phyloP scores from a whole-genome alignment of 495 filamentous ascomycete genomes.

The Choiromyces venosus region DNA sequence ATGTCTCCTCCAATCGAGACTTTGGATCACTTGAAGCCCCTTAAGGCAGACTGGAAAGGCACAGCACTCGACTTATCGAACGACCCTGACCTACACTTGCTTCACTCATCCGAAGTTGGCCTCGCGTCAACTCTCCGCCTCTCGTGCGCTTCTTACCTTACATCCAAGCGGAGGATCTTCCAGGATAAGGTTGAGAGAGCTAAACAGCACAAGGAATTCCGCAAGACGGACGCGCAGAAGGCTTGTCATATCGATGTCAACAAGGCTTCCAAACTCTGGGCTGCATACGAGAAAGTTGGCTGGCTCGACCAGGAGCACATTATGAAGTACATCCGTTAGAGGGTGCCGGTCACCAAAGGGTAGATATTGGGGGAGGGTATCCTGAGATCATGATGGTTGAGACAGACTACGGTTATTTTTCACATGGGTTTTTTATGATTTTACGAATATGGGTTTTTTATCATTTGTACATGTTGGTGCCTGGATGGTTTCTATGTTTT shows the following conservation, averaged over 20 bases:
- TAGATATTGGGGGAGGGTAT: background rate
- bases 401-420: conserved; percentile 7
- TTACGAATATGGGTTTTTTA: conserved; percentile 16
- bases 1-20: conserved; percentile 67
- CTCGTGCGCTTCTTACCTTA: conserved; percentile 84
- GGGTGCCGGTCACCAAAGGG: background rate
- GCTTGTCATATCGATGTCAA: conserved; percentile 98
- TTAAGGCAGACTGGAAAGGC: conserved; percentile 87
- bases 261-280: conserved; percentile 94
- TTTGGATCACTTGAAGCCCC: conserved; percentile 56
- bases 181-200: conserved; percentile 64
- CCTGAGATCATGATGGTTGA: conserved; percentile 6
- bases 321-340: background rate
- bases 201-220: conserved; percentile 72
- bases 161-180: conserved; percentile 93
- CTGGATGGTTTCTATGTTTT: conserved; percentile 22
- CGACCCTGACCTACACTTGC: conserved; percentile 69
- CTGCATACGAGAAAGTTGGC: conserved; percentile 80
- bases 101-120: conserved; percentile 72
- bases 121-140: conserved; percentile 77
- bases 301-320: conserved; percentile 62
- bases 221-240: conserved; percentile 96
- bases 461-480: background rate
- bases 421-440: conserved; percentile 19
- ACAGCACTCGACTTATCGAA: conserved; percentile 69